Conservation (phyloP, 352 stramenopile species). For the Thraustotheca clavata region DNA sequence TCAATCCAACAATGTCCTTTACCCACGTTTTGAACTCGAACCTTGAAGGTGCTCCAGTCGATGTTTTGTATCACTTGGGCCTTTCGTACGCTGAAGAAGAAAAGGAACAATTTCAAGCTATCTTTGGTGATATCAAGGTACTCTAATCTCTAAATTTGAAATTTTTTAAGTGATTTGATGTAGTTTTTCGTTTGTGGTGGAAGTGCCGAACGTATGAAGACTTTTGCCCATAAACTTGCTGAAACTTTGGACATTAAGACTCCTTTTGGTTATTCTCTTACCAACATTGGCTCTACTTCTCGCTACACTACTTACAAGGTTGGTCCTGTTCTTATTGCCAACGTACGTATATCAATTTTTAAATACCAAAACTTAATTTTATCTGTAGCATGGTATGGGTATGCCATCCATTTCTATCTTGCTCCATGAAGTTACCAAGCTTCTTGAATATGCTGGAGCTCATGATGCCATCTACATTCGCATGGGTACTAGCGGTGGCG, state of each 20-base stretch:
- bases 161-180: conserved; percentile 25
- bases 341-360: conserved; percentile 21
- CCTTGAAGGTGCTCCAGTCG: conserved; percentile 43
- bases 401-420: conserved; percentile 75
- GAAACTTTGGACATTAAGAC: conserved; percentile 43
- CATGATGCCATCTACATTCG: conserved; percentile 56
- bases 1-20: neutral
- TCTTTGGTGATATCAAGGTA: conserved; percentile 40
- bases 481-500: conserved; percentile 71
- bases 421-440: conserved; percentile 76
- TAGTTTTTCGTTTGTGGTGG: conserved; percentile 73
- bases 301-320: conserved; percentile 80
- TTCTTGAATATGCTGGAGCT: conserved; percentile 63
- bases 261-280: conserved; percentile 53
- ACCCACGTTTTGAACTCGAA: conserved; percentile 56
- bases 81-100: conserved; percentile 48
- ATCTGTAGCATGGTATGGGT: conserved; percentile 52
- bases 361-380: too few species aligned
- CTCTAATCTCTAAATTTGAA: neutral
- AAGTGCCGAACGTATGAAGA: conserved; percentile 63
- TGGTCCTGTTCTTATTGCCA: conserved; percentile 62
- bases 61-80: conserved; percentile 74
- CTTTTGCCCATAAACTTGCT: conserved; percentile 51
- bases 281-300: conserved; percentile 54
- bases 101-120: conserved; percentile 31